Evolutionary conservation across 345 rosid genomes (phyloP), one percentile per base, ranked within the genome.

Genomic region (Excoecaria cochinchinensis): DNA sequence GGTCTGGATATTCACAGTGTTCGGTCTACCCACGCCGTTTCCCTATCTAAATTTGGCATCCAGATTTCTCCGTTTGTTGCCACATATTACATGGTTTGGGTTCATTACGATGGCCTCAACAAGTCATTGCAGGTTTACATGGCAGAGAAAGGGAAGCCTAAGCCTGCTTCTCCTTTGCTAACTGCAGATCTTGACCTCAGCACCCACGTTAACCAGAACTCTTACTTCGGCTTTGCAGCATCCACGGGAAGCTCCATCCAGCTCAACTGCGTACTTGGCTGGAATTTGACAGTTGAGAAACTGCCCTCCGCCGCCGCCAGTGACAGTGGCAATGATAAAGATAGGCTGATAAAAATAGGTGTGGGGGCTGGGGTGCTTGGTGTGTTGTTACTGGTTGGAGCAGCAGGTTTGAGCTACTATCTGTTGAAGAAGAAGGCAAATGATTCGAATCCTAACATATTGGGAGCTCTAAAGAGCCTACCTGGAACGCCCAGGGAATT

Each of bases 221-320:
- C 88, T 3, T 88, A 87, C 77, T 79, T 88, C 9, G 91, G 89
- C 4, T 90, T 90, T 62, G 78, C 94, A 2, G 91, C 86, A 1
- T 84, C 91, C 14, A 88, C 90, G 0, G 87, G 94, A 16, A 77
- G 47, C 42, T 15, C 57, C 22, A 13, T 61, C 36, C 82, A 88
- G 75, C 87, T 88, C 17, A 87, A 88, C 53, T 85, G 88, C 72
- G 84, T 88, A 47, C 84, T 87, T 4, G 25, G 60, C 16, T 90
- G 91, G 91, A 90, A 84, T 78, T 77, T 87, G 66, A 88, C 89
- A 0, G 84, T 88, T 1, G 86, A 90, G 71, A 11, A 70, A 1
- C 78, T 90, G 42, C 72, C 81, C 0, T 46, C 69, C 15, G 63
- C 22, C 31, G 31, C 13, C 4, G 31, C 0, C 31, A 31, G 31